Conservation (phyloP, 2,329 filamentous ascomycete species). For the Botrytis hyacinthi region DNA sequence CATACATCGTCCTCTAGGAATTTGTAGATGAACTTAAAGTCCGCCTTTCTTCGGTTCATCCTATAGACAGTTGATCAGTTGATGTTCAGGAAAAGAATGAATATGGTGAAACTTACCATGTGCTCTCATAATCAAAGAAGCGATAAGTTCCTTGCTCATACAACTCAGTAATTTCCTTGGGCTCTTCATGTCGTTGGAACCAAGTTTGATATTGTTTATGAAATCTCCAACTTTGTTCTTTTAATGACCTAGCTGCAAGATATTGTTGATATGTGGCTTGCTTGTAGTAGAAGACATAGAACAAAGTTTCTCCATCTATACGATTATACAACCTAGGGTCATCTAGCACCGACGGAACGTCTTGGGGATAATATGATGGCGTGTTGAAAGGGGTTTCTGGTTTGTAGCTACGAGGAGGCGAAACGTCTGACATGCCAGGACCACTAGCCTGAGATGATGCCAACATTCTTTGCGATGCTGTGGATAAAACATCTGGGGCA, state of each 20-base stretch:
- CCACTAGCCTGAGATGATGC: slow-evolving; percentile 69
- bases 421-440: slow-evolving; percentile 73
- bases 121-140: slow-evolving; percentile 99
- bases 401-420: slow-evolving; percentile 79
- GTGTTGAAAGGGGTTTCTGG: slow-evolving; percentile 79
- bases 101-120: slow-evolving; percentile 62
- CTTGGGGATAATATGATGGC: slow-evolving; percentile 83
- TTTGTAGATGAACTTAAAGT: slow-evolving; percentile 98
- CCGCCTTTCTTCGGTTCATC: slow-evolving; percentile 98
- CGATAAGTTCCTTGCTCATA: slow-evolving; percentile 98
- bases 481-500: slow-evolving; percentile 45
- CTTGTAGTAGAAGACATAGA: slow-evolving; percentile 99
- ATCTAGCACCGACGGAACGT: slow-evolving; percentile 87
- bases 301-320: slow-evolving; percentile 93
- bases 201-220: slow-evolving; percentile 99
- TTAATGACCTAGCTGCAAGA: slow-evolving; percentile 91
- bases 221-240: slow-evolving; percentile 97
- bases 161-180: slow-evolving; percentile 97
- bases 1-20: slow-evolving; percentile 91
- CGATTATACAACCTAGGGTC: slow-evolving; percentile 83
- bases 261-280: slow-evolving; percentile 96
- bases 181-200: slow-evolving; percentile 98
- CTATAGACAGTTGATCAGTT: slow-evolving; percentile 46
- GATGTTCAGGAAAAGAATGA: background rate
- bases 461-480: slow-evolving; percentile 71